Evolutionary conservation across 2,329 filamentous ascomycete species (phyloP).

Genomic region (Xylariaceae sp.): DNA sequence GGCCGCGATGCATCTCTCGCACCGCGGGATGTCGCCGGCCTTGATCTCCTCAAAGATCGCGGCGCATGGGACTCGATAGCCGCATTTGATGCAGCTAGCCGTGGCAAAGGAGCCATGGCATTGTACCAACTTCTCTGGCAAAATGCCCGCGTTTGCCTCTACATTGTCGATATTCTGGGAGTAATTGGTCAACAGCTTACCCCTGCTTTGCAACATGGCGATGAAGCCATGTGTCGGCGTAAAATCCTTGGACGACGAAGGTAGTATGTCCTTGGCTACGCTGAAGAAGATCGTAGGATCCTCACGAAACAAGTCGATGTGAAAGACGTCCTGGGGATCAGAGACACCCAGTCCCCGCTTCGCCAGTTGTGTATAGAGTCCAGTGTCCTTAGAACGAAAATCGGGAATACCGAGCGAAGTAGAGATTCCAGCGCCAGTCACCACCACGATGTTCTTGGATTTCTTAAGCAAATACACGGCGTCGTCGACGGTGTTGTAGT

Average conservation of each 20-base stretch:
- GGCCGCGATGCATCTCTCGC: conserved; percentile 60
- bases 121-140: conserved; percentile 77
- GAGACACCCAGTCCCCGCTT: conserved; percentile 62
- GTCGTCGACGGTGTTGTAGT: conserved; percentile 84
- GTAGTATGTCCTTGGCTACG: conserved; percentile 84
- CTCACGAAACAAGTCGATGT: conserved; percentile 78
- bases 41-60: conserved; percentile 75
- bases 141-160: conserved; percentile 79
- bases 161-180: conserved; percentile 99
- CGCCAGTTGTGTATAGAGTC: conserved; percentile 80
- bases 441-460: conserved; percentile 79
- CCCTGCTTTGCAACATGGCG: conserved; percentile 76
- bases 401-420: conserved; percentile 96
- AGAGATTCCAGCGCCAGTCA: conserved; percentile 94
- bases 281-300: conserved; percentile 89
- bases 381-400: conserved; percentile 88
- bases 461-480: conserved; percentile 70
- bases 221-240: conserved; percentile 95
- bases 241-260: conserved; percentile 62
- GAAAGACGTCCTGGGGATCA: conserved; percentile 93
- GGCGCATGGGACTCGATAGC: conserved; percentile 66
- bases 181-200: conserved; percentile 91
- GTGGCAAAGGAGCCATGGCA: conserved; percentile 96
- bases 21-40: conserved; percentile 69
- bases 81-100: conserved; percentile 80